These are phyloP conservation scores for Prosopis cineraria DNA, from an alignment of 306 rosid species.

Conservation along the genomic window DNA sequence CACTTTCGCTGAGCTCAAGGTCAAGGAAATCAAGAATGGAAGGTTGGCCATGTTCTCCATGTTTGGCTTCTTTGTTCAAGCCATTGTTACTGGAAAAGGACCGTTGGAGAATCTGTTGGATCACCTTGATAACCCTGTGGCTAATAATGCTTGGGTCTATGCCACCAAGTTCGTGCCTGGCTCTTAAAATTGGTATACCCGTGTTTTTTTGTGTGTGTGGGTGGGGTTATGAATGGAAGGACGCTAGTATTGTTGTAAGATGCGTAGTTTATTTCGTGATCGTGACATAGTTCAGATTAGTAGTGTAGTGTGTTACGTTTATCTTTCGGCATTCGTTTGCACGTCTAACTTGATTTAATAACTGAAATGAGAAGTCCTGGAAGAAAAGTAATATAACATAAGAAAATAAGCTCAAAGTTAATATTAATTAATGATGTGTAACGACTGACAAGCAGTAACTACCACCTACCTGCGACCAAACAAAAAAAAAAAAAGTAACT, in stretches of 20 bases:
- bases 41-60: slow-evolving; percentile 91
- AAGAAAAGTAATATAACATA: background rate
- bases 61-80: slow-evolving; percentile 98
- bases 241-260: background rate
- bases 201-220: background rate
- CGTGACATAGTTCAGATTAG: background rate
- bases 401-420: background rate
- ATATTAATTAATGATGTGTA: background rate
- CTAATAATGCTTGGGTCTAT: slow-evolving; percentile 93
- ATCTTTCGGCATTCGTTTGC: background rate
- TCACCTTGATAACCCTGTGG: slow-evolving; percentile 90
- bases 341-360: background rate
- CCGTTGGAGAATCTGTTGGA: slow-evolving; percentile 89
- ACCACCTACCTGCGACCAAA: no score
- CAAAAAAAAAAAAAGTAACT: no score
- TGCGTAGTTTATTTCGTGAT: slow-evolving; percentile 19
- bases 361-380: no score
- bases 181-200: slow-evolving; percentile 37
- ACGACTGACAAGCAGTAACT: no score
- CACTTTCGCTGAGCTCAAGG: slow-evolving; percentile 85
- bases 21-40: slow-evolving; percentile 89
- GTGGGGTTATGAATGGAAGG: slow-evolving; percentile 26
- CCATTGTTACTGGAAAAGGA: slow-evolving; percentile 92
- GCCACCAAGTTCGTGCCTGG: slow-evolving; percentile 95
- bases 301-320: background rate